phyloP scores from a whole-genome alignment of 371 early-diverging fungal genomes.

The Parasitella parasitica region DNA sequence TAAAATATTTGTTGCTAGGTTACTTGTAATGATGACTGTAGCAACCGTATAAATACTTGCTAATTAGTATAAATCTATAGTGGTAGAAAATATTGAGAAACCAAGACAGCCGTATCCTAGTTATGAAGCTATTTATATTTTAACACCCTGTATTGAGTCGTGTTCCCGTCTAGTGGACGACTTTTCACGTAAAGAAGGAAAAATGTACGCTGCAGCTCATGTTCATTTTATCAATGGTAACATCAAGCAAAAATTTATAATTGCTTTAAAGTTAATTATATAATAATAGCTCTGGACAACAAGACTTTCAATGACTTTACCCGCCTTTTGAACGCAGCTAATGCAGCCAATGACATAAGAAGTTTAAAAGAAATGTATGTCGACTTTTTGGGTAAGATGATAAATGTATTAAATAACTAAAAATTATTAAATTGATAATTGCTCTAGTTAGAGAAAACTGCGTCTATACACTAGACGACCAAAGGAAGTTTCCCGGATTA shows the following conservation, averaged over 20 bases:
- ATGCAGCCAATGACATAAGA: constrained; percentile 54
- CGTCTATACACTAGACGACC: constrained; percentile 77
- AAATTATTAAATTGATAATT: not conserved
- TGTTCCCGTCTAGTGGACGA: constrained; percentile 81
- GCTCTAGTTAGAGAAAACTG: constrained; percentile 74
- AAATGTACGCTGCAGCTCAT: constrained; percentile 79
- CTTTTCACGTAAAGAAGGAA: constrained; percentile 56
- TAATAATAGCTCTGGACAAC: constrained; percentile 18
- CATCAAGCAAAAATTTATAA: not conserved
- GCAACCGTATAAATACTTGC: not conserved
- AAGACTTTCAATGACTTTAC: constrained; percentile 47
- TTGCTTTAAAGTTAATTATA: not conserved
- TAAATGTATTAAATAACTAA: not conserved
- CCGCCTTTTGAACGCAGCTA: constrained; percentile 49
- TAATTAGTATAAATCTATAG: constrained; percentile 1
- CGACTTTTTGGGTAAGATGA: constrained; percentile 63
- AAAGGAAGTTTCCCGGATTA: constrained; percentile 63
- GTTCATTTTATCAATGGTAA: constrained; percentile 78
- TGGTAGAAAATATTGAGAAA: constrained; percentile 75
- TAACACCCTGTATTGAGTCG: constrained; percentile 80
- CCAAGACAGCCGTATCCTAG: constrained; percentile 81
- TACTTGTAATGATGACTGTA: constrained; percentile 22
- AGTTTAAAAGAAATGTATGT: constrained; percentile 74
- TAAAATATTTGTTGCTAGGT: constrained; percentile 21
- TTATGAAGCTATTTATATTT: constrained; percentile 90